Evolutionary conservation across 441 rosid genomes (phyloP).

Genomic region (Gossypium davidsonii): DNA sequence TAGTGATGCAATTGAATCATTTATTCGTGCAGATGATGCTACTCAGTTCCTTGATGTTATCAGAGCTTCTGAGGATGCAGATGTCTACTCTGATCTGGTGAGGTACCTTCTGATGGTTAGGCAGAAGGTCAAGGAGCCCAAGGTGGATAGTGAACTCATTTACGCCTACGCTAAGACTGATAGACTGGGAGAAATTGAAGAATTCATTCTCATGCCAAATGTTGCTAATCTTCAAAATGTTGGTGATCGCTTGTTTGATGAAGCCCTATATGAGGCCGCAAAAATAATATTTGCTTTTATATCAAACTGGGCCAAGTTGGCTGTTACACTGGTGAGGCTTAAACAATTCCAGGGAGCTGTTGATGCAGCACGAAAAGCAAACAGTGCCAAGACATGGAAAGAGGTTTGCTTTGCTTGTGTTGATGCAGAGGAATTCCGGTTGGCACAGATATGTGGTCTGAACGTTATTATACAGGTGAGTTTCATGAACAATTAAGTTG

Average conservation of each 20-base stretch:
- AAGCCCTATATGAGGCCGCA: slow-evolving; percentile 88
- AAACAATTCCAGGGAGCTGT: slow-evolving; percentile 97
- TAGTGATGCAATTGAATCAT: slow-evolving; percentile 95
- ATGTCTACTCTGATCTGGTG: slow-evolving; percentile 94
- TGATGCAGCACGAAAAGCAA: slow-evolving; percentile 98
- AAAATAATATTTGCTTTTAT: slow-evolving; percentile 88
- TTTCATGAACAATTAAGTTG: neutral
- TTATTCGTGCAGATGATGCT: slow-evolving; percentile 95
- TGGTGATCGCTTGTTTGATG: slow-evolving; percentile 95
- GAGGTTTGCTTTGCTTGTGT: slow-evolving; percentile 99
- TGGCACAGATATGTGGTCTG: slow-evolving; percentile 98
- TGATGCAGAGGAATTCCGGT: slow-evolving; percentile 98
- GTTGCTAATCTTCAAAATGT: slow-evolving; percentile 93
- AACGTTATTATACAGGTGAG: slow-evolving; percentile 89
- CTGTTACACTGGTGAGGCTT: slow-evolving; percentile 86
- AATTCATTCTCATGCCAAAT: slow-evolving; percentile 96
- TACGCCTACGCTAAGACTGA: slow-evolving; percentile 99
- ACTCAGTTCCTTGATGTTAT: slow-evolving; percentile 89
- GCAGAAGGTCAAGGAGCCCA: slow-evolving; percentile 92
- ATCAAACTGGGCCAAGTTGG: slow-evolving; percentile 99
- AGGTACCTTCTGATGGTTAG: slow-evolving; percentile 95
- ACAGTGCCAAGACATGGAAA: slow-evolving; percentile 99
- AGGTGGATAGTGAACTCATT: slow-evolving; percentile 97
- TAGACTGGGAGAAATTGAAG: slow-evolving; percentile 90
- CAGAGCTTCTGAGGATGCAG: slow-evolving; percentile 71